Percentiles rank a stretch among this genome's conserved stretches.
phyloP scores from a whole-genome alignment of 495 filamentous ascomycete genomes.

The Neurospora tetrasperma region DNA sequence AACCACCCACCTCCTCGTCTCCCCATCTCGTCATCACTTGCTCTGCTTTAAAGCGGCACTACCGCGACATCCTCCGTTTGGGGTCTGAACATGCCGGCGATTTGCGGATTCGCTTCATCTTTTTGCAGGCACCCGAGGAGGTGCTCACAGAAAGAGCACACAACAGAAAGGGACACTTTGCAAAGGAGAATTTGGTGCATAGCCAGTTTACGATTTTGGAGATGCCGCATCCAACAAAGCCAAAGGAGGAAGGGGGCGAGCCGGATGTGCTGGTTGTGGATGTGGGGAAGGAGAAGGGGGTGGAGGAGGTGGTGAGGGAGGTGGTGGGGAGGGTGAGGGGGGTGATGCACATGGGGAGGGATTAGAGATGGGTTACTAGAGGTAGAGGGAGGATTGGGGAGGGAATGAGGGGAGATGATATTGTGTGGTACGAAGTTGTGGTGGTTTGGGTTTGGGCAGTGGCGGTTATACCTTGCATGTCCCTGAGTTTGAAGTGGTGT shows the following conservation, averaged over 20 bases:
- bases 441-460: background rate
- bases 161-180: slow-evolving; percentile 14
- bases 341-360: too few species aligned
- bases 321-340: slow-evolving; percentile 3
- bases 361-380: too few species aligned
- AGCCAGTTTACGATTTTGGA: slow-evolving; percentile 16
- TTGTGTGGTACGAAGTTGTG: background rate
- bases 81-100: slow-evolving; percentile 2
- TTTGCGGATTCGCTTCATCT: slow-evolving; percentile 13
- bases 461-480: background rate
- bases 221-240: background rate
- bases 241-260: background rate
- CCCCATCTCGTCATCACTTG: slow-evolving; percentile 16
- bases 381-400: too few species aligned
- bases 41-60: slow-evolving; percentile 16
- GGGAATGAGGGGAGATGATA: background rate
- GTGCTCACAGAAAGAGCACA: slow-evolving; percentile 6
- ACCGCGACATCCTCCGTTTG: slow-evolving; percentile 17
- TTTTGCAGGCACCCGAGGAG: slow-evolving; percentile 10
- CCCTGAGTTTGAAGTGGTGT: background rate
- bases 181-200: slow-evolving; percentile 6
- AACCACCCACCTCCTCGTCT: background rate
- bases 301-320: slow-evolving; percentile 8
- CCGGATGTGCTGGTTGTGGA: slow-evolving; percentile 13
- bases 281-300: slow-evolving; percentile 7